These are phyloP conservation scores for Luffa acutangula DNA, from an alignment of 306 rosid genomes.

Conservation along the genomic window DNA sequence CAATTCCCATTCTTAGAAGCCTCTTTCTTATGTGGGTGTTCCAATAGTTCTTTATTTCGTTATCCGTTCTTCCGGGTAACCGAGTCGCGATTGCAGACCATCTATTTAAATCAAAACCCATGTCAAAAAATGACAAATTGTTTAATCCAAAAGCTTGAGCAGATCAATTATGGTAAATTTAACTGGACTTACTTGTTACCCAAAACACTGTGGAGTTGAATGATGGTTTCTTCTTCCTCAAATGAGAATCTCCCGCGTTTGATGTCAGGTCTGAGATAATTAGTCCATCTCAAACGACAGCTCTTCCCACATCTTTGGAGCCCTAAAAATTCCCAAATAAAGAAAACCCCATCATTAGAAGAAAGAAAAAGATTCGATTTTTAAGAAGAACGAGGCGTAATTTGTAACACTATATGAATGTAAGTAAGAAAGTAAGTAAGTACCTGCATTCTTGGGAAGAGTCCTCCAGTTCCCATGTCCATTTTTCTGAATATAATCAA, in stretches of 20 bases:
- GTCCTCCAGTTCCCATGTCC: slow-evolving; percentile 97
- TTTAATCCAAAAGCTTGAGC: no score
- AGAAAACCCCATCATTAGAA: neutral
- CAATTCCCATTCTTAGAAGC: slow-evolving; percentile 90
- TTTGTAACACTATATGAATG: no score
- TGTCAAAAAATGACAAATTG: neutral
- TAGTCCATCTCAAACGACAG: slow-evolving; percentile 94
- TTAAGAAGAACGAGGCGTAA: neutral
- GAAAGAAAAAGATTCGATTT: neutral
- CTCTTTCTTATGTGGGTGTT: slow-evolving; percentile 88
- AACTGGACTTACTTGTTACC: slow-evolving; percentile 64
- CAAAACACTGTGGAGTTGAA: slow-evolving; percentile 76
- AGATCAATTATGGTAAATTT: no score
- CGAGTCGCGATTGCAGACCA: slow-evolving; percentile 94
- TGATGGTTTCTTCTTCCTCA: slow-evolving; percentile 89
- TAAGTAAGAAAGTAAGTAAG: neutral
- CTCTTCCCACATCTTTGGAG: slow-evolving; percentile 96
- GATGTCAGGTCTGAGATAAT: slow-evolving; percentile 90
- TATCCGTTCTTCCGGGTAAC: slow-evolving; percentile 88
- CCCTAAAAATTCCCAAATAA: slow-evolving; percentile 24
- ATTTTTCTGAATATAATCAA: slow-evolving; percentile 62
- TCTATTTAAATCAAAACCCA: slow-evolving; percentile 16
- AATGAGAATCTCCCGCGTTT: slow-evolving; percentile 81
- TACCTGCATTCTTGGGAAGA: slow-evolving; percentile 96
- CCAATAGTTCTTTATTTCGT: slow-evolving; percentile 94